Evolutionary conservation across 306 rosid species (phyloP).

Genomic region (Medicago arabica): DNA sequence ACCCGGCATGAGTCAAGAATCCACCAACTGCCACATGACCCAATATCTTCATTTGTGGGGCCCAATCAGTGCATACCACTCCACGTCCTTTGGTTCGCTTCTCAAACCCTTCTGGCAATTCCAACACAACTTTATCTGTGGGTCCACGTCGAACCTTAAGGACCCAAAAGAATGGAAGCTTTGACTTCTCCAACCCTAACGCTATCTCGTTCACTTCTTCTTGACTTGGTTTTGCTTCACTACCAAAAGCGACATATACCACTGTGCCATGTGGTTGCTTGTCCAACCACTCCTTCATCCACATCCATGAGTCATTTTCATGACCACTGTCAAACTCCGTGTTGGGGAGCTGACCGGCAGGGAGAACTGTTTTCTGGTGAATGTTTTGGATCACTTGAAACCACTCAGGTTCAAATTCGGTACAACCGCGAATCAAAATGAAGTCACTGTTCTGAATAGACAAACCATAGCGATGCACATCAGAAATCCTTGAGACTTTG

Average conservation of each 20-base stretch:
- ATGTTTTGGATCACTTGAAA: constrained; percentile 34
- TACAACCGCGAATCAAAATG: constrained; percentile 30
- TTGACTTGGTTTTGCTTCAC: constrained; percentile 53
- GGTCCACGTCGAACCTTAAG: constrained; percentile 36
- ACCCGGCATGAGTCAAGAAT: constrained; percentile 58
- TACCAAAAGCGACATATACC: constrained; percentile 62
- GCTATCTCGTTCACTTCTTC: constrained; percentile 54
- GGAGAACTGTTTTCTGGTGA: constrained; percentile 33
- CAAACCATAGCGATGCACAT: background rate
- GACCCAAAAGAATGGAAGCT: constrained; percentile 52
- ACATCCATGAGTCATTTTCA: background rate
- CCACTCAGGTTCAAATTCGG: constrained; percentile 44
- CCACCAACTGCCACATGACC: constrained; percentile 50
- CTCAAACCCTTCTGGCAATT: constrained; percentile 58
- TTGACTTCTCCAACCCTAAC: constrained; percentile 50
- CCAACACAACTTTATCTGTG: background rate
- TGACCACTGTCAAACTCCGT: background rate
- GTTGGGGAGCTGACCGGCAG: constrained; percentile 38
- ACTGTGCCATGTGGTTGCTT: constrained; percentile 36
- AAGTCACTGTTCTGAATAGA: background rate
- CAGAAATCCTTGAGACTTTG: background rate
- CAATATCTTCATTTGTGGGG: constrained; percentile 51
- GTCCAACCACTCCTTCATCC: constrained; percentile 51
- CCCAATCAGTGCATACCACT: constrained; percentile 53
- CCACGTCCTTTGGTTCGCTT: constrained; percentile 47